Percentiles rank a stretch among this genome's conserved stretches.
These are phyloP conservation scores for Fonsecaea nubica DNA, from an alignment of 2,329 filamentous ascomycete species.

Conservation along the genomic window DNA sequence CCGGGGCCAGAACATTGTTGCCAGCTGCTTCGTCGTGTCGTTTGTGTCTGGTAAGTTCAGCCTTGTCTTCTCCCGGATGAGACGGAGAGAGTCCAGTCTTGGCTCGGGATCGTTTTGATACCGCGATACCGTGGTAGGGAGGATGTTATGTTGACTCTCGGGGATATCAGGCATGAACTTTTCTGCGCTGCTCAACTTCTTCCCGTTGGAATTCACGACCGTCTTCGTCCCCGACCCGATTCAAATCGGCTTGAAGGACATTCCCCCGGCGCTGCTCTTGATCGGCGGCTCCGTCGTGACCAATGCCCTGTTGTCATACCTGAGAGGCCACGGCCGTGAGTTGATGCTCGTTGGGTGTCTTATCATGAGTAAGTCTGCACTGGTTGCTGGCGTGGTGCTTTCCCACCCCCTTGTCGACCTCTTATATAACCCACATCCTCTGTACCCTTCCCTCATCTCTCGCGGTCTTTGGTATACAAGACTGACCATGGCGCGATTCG, in stretches of 20 bases:
- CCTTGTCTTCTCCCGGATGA: too few relatives aligned
- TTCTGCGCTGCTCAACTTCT: conserved; percentile 11
- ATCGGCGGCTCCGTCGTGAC: conserved; percentile 6
- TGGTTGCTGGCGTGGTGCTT: neutral
- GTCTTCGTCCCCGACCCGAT: conserved; percentile 12
- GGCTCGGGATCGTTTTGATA: too few relatives aligned
- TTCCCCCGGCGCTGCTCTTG: conserved; percentile 6
- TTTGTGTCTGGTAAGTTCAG: conserved; percentile 1
- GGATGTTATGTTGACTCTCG: neutral
- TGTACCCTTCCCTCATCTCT: too few relatives aligned
- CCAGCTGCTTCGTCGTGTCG: conserved; percentile 1
- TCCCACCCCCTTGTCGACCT: too few relatives aligned
- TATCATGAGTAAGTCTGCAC: conserved; percentile 9
- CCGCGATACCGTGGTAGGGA: too few relatives aligned
- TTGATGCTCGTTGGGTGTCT: conserved; percentile 13
- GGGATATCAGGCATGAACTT: conserved; percentile 8
- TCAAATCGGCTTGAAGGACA: conserved; percentile 6
- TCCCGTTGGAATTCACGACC: conserved; percentile 1
- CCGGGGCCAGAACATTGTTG: conserved; percentile 5
- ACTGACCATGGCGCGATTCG: neutral
- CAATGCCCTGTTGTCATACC: neutral
- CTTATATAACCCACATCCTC: too few relatives aligned
- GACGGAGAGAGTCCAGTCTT: too few relatives aligned
- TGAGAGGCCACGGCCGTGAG: conserved; percentile 3
- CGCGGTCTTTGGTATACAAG: neutral